A percentile compares a stretch with the other conserved stretches of the same genome.
phyloP scores from a whole-genome alignment of 495 filamentous ascomycete species.

The Extremus antarcticus region DNA sequence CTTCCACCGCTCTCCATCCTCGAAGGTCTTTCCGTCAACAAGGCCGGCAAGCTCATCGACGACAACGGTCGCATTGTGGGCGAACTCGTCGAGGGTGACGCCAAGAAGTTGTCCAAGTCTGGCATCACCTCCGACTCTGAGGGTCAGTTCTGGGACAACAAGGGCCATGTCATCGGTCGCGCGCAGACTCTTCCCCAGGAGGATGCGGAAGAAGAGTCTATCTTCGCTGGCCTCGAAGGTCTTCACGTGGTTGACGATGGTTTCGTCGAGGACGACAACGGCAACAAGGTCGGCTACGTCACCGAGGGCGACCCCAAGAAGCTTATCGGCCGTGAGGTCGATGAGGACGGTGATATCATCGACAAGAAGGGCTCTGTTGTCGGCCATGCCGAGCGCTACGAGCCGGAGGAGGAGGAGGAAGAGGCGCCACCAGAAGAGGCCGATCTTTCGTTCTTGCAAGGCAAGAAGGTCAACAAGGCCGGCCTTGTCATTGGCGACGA shows the following conservation, averaged over 20 bases:
- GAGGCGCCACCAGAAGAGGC: slow-evolving; percentile 23
- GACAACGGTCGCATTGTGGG: slow-evolving; percentile 31
- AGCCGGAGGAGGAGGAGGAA: slow-evolving; percentile 36
- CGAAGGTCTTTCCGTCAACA: slow-evolving; percentile 53
- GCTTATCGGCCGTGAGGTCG: slow-evolving; percentile 48
- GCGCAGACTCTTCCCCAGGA: slow-evolving; percentile 35
- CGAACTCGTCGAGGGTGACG: slow-evolving; percentile 35
- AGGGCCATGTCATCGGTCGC: slow-evolving; percentile 35
- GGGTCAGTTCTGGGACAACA: slow-evolving; percentile 37
- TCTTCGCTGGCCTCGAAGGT: slow-evolving; percentile 55
- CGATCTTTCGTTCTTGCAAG: slow-evolving; percentile 54
- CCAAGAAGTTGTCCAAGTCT: slow-evolving; percentile 35
- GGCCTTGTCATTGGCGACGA: slow-evolving; percentile 64
- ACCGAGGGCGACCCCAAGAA: slow-evolving; percentile 55
- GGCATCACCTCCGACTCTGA: slow-evolving; percentile 28
- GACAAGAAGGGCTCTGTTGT: slow-evolving; percentile 53
- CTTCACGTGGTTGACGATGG: slow-evolving; percentile 50
- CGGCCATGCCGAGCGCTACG: slow-evolving; percentile 49
- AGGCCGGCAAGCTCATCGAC: slow-evolving; percentile 43
- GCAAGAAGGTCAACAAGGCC: slow-evolving; percentile 63
- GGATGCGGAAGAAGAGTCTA: slow-evolving; percentile 45
- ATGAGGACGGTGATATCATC: slow-evolving; percentile 55
- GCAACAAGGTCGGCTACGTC: slow-evolving; percentile 46
- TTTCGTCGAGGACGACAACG: slow-evolving; percentile 49
- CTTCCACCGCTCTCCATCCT: slow-evolving; percentile 48